Conservation (phyloP, 768 basidiomycete genomes). For the Punctularia strigosozonata region DNA sequence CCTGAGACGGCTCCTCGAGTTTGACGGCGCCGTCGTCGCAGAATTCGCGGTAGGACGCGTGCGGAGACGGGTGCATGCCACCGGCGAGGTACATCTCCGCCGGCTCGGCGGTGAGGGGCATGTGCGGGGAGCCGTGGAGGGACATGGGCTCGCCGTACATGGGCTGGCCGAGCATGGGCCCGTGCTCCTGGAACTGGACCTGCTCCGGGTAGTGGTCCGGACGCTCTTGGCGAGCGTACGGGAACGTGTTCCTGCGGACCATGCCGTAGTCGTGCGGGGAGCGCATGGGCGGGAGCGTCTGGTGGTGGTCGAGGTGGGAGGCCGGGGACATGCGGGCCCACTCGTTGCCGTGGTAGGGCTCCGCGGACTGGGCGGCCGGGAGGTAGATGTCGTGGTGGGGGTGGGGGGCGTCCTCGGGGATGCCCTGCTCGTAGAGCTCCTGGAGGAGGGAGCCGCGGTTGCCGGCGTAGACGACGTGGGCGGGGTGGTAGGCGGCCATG, state of each 20-base stretch:
- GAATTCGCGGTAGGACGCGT: slow-evolving; percentile 35
- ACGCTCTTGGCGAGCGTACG: slow-evolving; percentile 65
- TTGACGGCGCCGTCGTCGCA: slow-evolving; percentile 41
- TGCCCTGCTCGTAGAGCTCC: slow-evolving; percentile 59
- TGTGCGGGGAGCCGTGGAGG: slow-evolving; percentile 26
- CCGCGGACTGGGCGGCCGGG: slow-evolving; percentile 21
- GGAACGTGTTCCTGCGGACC: slow-evolving; percentile 60
- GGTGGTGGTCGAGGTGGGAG: slow-evolving; percentile 12
- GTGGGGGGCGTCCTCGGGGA: slow-evolving; percentile 25
- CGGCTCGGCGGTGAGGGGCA: slow-evolving; percentile 24
- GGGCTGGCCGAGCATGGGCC: slow-evolving; percentile 20
- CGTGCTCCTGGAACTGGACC: slow-evolving; percentile 24
- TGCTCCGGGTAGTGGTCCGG: slow-evolving; percentile 32
- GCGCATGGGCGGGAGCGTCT: slow-evolving; percentile 12
- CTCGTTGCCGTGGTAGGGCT: slow-evolving; percentile 15
- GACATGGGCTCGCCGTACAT: slow-evolving; percentile 28
- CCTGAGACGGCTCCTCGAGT: slow-evolving; percentile 47
- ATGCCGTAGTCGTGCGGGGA: slow-evolving; percentile 32
- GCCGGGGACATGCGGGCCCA: slow-evolving; percentile 13
- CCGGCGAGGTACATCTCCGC: slow-evolving; percentile 15
- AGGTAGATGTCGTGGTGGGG: slow-evolving; percentile 18
- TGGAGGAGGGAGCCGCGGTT: slow-evolving; percentile 46
- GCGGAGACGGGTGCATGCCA: slow-evolving; percentile 24
- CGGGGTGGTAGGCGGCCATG: slow-evolving; percentile 26
- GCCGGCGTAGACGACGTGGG: slow-evolving; percentile 23